Base-by-base conservation (phyloP, 805 yeast species). In the Nakazawaea siamensis region DNA sequence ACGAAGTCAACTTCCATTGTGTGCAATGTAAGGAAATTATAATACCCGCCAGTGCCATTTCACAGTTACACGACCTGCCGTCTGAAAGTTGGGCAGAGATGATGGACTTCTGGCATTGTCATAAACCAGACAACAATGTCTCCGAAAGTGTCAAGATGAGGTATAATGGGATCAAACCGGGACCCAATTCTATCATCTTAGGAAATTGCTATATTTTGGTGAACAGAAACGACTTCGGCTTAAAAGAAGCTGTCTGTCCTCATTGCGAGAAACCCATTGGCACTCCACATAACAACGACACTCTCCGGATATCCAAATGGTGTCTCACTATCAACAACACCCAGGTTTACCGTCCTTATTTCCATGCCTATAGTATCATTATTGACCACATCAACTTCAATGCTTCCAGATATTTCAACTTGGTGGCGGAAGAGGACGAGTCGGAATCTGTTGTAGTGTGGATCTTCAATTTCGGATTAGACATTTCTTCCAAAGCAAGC, bases 81-180 rank as follows among this genome's bases (percentile, higher is more conserved):
- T 81, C 94, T 1, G 97, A 87, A 49, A 63, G 74, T 32, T 90
- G 98, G 98, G 75, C 80, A 11, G 98, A 90, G 52, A 61, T 92
- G 70, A 81, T 90, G 94, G 97, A 90, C 39, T 82, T 81, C 44
- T 90, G 98, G 98, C 97, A 90, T 53, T 90, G 98, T 51, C 97
- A 90, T 50, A 81, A 80, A 47, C 94, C 94, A 0, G 39, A 43
- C 13, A 33, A 47, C 15, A 38, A 51, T 18, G 50, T 38, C 26
- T 50, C 51, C 20, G 52, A 55, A 39, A 45, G 51, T 27, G 33
- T 35, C 26, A 38, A 34, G 37, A 34, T 47, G 17, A 36, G 49
- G 17, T 60, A 66, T 38, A 67, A 68, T 6, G 50, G 53, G 1
- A 48, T 78, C 28, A 57, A 48, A 17, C 82, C 90, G 3, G 34